These are phyloP conservation scores for Pseudopyrenochaeta lycopersici DNA, from an alignment of 2,329 filamentous ascomycete genomes.

Conservation along the genomic window DNA sequence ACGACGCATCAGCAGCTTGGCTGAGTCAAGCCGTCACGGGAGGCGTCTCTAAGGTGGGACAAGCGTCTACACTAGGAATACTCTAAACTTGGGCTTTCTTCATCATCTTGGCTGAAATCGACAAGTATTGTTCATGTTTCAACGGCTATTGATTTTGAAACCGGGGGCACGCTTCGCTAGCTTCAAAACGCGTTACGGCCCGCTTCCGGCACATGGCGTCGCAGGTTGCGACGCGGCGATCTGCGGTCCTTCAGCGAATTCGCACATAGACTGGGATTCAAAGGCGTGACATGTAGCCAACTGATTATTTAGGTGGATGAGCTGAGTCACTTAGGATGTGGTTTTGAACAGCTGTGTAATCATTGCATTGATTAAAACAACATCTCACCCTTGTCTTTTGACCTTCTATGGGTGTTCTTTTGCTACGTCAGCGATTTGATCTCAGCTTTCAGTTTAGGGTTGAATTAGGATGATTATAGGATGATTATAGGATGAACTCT, in stretches of 20 bases:
- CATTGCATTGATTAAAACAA: too few relatives aligned
- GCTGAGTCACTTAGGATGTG: background rate
- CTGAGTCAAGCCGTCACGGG: conserved; percentile 7
- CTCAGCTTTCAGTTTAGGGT: too few relatives aligned
- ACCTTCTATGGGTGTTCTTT: too few relatives aligned
- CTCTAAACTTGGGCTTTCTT: background rate
- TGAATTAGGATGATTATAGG: too few relatives aligned
- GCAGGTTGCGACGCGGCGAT: conserved; percentile 7
- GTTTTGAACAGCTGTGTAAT: background rate
- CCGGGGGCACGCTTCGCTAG: background rate
- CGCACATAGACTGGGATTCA: background rate
- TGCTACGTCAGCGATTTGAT: too few relatives aligned
- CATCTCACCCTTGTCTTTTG: too few relatives aligned
- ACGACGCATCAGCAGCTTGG: conserved; percentile 5
- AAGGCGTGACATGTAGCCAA: background rate
- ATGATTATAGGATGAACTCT: too few relatives aligned
- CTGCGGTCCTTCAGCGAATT: background rate
- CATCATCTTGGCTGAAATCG: background rate
- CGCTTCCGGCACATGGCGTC: conserved; percentile 4
- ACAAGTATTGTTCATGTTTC: conserved; percentile 1
- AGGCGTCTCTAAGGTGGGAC: background rate
- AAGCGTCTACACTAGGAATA: background rate
- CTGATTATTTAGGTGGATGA: background rate
- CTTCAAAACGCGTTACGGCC: conserved; percentile 6
- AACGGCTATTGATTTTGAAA: background rate